These are phyloP conservation scores for Madurella fahalii DNA, from an alignment of 2,329 filamentous ascomycete species.

Conservation along the genomic window DNA sequence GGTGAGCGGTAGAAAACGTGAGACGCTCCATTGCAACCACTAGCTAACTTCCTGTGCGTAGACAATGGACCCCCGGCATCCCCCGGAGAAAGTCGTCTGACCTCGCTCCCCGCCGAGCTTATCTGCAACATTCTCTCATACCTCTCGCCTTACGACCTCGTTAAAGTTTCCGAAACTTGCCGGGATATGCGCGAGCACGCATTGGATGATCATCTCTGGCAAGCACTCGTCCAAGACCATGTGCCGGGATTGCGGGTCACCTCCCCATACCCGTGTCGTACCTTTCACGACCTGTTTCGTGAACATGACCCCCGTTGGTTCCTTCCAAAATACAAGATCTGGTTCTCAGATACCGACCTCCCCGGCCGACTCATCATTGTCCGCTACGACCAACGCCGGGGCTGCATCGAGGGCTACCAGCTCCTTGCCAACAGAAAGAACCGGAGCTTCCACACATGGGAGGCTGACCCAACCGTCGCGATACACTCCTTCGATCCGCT, in stretches of 20 bases:
- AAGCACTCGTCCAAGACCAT: constrained; percentile 62
- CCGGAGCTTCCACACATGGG: constrained; percentile 59
- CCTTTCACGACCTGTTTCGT: constrained; percentile 67
- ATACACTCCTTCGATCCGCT: constrained; percentile 70
- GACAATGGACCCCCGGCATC: background rate
- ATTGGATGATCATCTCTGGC: constrained; percentile 68
- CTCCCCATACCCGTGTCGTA: constrained; percentile 54
- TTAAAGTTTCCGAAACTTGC: constrained; percentile 57
- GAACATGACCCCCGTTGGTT: constrained; percentile 83
- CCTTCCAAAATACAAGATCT: constrained; percentile 71
- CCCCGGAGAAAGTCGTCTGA: constrained; percentile 33
- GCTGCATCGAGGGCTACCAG: constrained; percentile 76
- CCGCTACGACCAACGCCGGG: constrained; percentile 69
- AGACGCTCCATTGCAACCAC: background rate
- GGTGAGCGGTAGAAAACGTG: background rate
- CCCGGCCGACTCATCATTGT: constrained; percentile 71
- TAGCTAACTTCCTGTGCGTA: background rate
- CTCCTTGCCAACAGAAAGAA: constrained; percentile 61
- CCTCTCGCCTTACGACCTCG: constrained; percentile 62
- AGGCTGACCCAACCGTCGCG: constrained; percentile 58
- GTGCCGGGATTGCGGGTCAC: constrained; percentile 54
- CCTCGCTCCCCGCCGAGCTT: constrained; percentile 68
- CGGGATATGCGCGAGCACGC: constrained; percentile 56
- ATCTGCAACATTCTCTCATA: constrained; percentile 66
- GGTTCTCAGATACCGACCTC: constrained; percentile 74